Evolutionary conservation across 495 filamentous ascomycete genomes (phyloP).

Genomic region (Aspergillus bertholletiae): DNA sequence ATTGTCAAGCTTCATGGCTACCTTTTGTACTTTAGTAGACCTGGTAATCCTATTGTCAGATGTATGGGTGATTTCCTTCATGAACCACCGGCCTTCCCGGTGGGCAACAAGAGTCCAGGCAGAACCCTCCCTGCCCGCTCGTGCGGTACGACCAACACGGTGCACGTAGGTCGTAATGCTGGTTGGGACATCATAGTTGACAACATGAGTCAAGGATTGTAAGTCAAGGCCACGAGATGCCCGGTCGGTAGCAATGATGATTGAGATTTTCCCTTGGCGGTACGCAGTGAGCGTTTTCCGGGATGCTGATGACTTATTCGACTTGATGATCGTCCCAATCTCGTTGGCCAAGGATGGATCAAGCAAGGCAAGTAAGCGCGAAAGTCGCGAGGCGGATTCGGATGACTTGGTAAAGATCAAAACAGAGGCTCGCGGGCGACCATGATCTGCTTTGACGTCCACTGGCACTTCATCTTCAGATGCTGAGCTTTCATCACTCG

Average conservation of each 20-base stretch:
- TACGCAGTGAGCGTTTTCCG: conserved; percentile 64
- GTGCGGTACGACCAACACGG: conserved; percentile 85
- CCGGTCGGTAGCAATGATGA: conserved; percentile 87
- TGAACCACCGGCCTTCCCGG: conserved; percentile 82
- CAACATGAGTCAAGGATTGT: conserved; percentile 69
- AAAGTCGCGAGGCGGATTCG: conserved; percentile 75
- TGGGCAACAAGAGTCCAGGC: conserved; percentile 82
- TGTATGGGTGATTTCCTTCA: conserved; percentile 64
- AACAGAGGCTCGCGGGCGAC: conserved; percentile 30
- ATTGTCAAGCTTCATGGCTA: conserved; percentile 39
- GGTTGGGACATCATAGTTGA: conserved; percentile 91
- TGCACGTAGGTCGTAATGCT: conserved; percentile 83
- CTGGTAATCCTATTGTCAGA: conserved; percentile 42
- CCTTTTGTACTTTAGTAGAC: conserved; percentile 36
- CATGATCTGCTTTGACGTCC: not conserved
- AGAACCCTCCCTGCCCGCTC: conserved; percentile 70
- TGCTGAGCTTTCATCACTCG: not conserved
- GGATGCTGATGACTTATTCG: conserved; percentile 60
- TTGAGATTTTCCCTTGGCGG: conserved; percentile 55
- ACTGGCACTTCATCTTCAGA: conserved; percentile 7
- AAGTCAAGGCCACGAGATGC: conserved; percentile 92
- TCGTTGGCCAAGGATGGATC: conserved; percentile 52
- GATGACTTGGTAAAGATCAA: conserved; percentile 89
- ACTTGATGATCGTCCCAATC: conserved; percentile 71
- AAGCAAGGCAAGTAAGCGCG: conserved; percentile 69